Conservation (phyloP, 2,329 filamentous ascomycete genomes). For the Colletotrichum sp. region DNA sequence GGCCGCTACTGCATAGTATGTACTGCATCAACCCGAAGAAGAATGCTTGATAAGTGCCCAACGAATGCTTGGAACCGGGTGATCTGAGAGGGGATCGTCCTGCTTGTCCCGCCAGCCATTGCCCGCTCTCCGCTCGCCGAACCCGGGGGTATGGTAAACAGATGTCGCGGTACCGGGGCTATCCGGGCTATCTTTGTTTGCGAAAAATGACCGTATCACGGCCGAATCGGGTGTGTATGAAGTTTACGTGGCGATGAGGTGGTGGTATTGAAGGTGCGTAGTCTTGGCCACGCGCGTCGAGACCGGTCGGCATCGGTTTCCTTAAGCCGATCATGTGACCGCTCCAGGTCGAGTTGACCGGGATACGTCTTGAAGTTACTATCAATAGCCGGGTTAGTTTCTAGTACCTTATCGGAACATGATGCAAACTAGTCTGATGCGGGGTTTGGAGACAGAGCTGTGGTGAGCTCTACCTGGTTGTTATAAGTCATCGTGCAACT, state of each 20-base stretch:
- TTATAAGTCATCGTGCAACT: background rate
- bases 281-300: constrained; percentile 5
- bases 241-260: background rate
- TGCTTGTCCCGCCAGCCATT: background rate
- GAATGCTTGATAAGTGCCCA: background rate
- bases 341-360: background rate
- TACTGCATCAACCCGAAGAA: background rate
- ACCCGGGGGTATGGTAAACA: background rate
- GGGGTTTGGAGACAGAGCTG: constrained; percentile 1
- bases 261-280: background rate
- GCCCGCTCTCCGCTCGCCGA: background rate
- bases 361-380: background rate
- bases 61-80: background rate
- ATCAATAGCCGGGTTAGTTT: constrained; percentile 1
- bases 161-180: background rate
- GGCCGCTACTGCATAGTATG: background rate
- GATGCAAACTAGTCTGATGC: background rate
- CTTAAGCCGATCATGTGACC: constrained; percentile 28
- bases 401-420: background rate
- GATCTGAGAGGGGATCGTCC: background rate
- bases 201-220: background rate
- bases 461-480: background rate
- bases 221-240: constrained; percentile 5
- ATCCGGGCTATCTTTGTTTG: background rate
- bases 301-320: constrained; percentile 14